Evolutionary conservation across 1,139 yeast genomes (phyloP), one percentile per base, ranked within the genome.

Genomic region (Hansenula anomala): DNA sequence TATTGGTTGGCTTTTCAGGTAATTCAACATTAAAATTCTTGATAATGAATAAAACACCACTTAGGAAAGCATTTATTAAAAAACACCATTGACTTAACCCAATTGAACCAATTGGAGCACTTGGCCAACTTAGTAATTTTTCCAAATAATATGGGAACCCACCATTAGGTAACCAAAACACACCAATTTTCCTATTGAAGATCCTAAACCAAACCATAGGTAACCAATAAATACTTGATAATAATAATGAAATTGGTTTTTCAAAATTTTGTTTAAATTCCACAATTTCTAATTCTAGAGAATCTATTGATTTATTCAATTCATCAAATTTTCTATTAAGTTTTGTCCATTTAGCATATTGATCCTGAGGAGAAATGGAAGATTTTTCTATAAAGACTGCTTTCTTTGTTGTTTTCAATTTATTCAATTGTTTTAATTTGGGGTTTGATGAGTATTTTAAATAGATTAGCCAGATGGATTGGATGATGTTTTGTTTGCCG

Each of bases 331-430:
- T 75, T 36, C 98, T 73, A 54, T 88, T 90, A 47, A 90, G 71
- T 59, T 88, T 88, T 4, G 97, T 95, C 98, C 98, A 92, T 54
- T 76, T 81, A 34, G 97, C 97, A 60, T 90, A 92, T 53, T 92
- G 81, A 57, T 92, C 97, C 60, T 90, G 97, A 6, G 97, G 94
- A 45, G 89, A 78, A 14, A 90, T 74, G 9, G 71, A 54, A 33
- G 77, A 66, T 46, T 89, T 73, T 49, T 81, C 77, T 13, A 64
- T 66, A 47, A 73, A 67, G 22, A 80, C 56, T 20, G 63, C 60
- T 9, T 60, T 55, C 34, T 82, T 74, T 49, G 81, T 75, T 9
- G 55, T 51, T 42, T 72, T 67, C 43, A 72, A 65, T 2, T 46
- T 45, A 9, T 66, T 59, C 36, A 77, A 63, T 36, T 64, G 56